Evolutionary conservation across 2,329 filamentous ascomycete genomes (phyloP).

Genomic region (Ophiostoma tasmaniense): DNA sequence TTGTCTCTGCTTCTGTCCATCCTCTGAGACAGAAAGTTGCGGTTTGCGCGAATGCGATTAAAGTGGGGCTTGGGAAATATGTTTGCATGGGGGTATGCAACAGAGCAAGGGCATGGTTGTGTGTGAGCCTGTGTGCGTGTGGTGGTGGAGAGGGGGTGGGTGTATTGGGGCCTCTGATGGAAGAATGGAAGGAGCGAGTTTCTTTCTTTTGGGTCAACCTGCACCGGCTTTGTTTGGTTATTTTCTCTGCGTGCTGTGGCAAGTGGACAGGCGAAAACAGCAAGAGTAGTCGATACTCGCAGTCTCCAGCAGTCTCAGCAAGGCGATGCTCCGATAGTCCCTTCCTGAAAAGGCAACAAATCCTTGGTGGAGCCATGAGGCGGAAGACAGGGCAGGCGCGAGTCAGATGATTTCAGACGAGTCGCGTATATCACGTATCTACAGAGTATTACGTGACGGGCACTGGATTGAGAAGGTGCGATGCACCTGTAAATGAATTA

Average conservation of each 20-base stretch:
- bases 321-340: slow-evolving; percentile 10
- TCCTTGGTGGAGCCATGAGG: slow-evolving; percentile 9
- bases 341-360: slow-evolving; percentile 12
- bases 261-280: slow-evolving; percentile 1
- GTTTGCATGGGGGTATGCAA: slow-evolving; percentile 2
- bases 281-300: neutral
- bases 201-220: slow-evolving; percentile 1
- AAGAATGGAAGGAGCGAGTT: neutral
- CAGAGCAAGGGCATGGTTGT: neutral
- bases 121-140: neutral
- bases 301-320: slow-evolving; percentile 9
- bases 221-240: neutral
- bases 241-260: neutral
- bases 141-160: neutral
- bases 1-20: neutral
- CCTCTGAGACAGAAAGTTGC: neutral
- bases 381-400: slow-evolving; percentile 7
- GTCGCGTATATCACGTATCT: neutral
- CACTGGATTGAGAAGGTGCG: neutral
- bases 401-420: slow-evolving; percentile 13
- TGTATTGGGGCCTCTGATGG: neutral
- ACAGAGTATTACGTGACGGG: neutral
- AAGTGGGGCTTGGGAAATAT: slow-evolving; percentile 1
- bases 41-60: slow-evolving; percentile 6
- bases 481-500: neutral